A percentile compares a stretch with the other conserved stretches of the same genome.
Conservation (phyloP, 2,329 filamentous ascomycete genomes). For the Rachicladosporium sp. region DNA sequence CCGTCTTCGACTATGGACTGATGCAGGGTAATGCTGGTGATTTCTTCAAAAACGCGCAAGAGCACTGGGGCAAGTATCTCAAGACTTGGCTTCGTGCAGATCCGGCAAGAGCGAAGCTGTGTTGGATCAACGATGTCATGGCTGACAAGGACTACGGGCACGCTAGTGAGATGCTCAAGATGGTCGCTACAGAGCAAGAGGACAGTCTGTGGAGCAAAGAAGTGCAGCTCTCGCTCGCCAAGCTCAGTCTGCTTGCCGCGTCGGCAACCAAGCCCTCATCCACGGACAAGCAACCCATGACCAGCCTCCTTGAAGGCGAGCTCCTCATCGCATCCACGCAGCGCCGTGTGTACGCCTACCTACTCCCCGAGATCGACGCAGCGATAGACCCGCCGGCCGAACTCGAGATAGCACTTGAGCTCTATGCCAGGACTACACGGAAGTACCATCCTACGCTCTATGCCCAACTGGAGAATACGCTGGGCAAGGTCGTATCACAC, state of each 20-base stretch:
- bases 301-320: background rate
- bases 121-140: conserved; percentile 89
- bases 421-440: conserved; percentile 33
- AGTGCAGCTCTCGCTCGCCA: conserved; percentile 79
- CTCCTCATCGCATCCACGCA: background rate
- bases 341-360: conserved; percentile 42
- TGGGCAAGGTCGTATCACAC: conserved; percentile 59
- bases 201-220: conserved; percentile 84
- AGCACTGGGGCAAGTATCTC: conserved; percentile 55
- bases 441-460: conserved; percentile 49
- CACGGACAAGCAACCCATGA: background rate
- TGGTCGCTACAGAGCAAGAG: conserved; percentile 59
- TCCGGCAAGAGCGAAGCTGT: conserved; percentile 61
- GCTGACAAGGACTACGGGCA: conserved; percentile 61
- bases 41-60: conserved; percentile 53
- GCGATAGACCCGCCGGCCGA: conserved; percentile 74
- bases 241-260: conserved; percentile 59
- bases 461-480: conserved; percentile 52
- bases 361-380: conserved; percentile 53
- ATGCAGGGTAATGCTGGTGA: conserved; percentile 44
- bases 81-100: conserved; percentile 67
- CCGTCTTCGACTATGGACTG: conserved; percentile 70
- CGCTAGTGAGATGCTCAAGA: conserved; percentile 59
- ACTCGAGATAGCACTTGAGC: conserved; percentile 60
- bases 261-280: conserved; percentile 17